Conservation (phyloP, 257 asterid genomes). For the Solanum sejunctum region DNA sequence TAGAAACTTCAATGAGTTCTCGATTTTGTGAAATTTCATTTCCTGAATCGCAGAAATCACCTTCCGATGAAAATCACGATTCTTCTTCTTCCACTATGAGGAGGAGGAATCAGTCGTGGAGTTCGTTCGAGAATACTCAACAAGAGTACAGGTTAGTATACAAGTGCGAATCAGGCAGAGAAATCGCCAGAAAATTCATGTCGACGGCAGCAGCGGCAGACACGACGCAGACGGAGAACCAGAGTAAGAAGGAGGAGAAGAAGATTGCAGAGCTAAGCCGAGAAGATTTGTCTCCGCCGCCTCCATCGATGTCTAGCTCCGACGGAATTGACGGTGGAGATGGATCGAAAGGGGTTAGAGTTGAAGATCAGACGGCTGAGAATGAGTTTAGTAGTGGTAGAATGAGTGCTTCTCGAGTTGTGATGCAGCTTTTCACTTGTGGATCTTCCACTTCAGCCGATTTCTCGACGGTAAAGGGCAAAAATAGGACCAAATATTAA, state of each 20-base stretch:
- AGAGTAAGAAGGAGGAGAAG: neutral
- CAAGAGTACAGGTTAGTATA: slow-evolving; percentile 8
- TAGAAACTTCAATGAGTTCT: neutral
- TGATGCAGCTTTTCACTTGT: slow-evolving; percentile 21
- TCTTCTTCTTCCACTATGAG: neutral
- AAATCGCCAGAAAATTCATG: slow-evolving; percentile 3
- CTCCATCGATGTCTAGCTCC: slow-evolving; percentile 15
- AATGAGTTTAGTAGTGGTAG: slow-evolving; percentile 10
- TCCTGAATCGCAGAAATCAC: neutral
- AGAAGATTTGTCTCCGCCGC: slow-evolving; percentile 20
- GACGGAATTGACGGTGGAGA: slow-evolving; percentile 1
- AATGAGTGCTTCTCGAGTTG: slow-evolving; percentile 8
- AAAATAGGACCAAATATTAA: neutral
- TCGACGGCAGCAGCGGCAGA: slow-evolving; percentile 1
- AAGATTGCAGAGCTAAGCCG: slow-evolving; percentile 16
- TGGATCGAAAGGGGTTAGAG: slow-evolving; percentile 3
- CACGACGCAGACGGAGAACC: slow-evolving; percentile 19
- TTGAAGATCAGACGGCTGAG: slow-evolving; percentile 4
- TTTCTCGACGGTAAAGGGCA: neutral
- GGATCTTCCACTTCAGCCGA: slow-evolving; percentile 4
- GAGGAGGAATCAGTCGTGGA: slow-evolving; percentile 26
- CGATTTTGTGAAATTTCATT: neutral
- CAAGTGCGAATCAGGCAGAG: slow-evolving; percentile 20
- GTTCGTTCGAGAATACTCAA: slow-evolving; percentile 8
- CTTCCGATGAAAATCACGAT: neutral